Evolutionary conservation across 768 basidiomycete genomes (phyloP), one percentile per base, ranked within the genome.

Genomic region (Mycena latifolia): DNA sequence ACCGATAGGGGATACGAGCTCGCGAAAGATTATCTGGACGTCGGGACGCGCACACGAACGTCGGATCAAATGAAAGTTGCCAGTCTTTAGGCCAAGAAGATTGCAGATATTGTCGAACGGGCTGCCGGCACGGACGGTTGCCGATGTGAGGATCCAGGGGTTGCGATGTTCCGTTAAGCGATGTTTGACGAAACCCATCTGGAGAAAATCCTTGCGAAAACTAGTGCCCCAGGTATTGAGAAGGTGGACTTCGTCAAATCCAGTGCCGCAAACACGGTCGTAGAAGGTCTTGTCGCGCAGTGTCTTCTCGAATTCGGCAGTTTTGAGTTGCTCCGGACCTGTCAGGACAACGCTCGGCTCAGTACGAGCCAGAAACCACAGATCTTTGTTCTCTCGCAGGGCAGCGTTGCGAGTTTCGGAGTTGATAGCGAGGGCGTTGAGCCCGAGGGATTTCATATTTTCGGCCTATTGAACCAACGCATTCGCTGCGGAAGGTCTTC

Each of bases 211-310:
- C 17, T 55, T 60, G 1, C 67, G 66, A 45, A 69, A 65, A 22
- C 33, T 37, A 6, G 41, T 25, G 10, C 69, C 69, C 69, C 69
- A 67, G 3, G 61, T 39, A n/a, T 51, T 53, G 4, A 70, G 29
- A 6, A 66, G 45, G 48, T 70, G 69, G 17, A 57, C 50, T 41
- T 71, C 70, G 37, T 71, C 66, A 29, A 71, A 41, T 4, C 53
- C 66, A 28, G 68, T 59, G n/a, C 55, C 57, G 27, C 54, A 63
- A 5, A 70, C 46, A 20, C 61, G 31, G 28, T 51, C 24, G 27
- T 20, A 46, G 50, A 65, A 66, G 12, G 31, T 43, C 18, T 46
- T 24, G 22, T 60, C 52, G 41, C 55, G 45, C 14, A 70, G 57
- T 1, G 63, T 22, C 22, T 43, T 25, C n/a, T 35, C 63, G 55